These are phyloP conservation scores for Diphasiastrum complanatum DNA, from an alignment of 83 land plant genomes.

Conservation along the genomic window DNA sequence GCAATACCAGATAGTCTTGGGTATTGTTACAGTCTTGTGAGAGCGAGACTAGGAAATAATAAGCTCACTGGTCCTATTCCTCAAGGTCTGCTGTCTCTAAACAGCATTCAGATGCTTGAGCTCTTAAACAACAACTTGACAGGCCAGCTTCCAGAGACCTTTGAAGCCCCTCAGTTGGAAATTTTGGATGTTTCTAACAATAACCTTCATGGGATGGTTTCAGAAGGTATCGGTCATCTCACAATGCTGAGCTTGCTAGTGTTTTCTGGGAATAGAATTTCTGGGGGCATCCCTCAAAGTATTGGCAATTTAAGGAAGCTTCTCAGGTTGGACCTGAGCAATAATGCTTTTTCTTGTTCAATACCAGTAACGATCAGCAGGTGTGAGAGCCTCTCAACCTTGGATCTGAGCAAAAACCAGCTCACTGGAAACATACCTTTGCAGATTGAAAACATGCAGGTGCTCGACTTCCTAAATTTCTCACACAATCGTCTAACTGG, in stretches of 20 bases:
- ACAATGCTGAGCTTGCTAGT: conserved; percentile 23
- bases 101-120: conserved; percentile 24
- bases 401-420: conserved; percentile 30
- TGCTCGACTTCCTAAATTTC: conserved; percentile 21
- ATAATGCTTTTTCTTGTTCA: too few species aligned
- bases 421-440: conserved; percentile 41
- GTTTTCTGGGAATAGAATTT: conserved; percentile 22
- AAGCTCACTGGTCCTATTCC: conserved; percentile 49
- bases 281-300: conserved; percentile 29
- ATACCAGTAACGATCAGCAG: conserved; percentile 15
- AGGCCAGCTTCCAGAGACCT: conserved; percentile 16
- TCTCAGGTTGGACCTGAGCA: too few species aligned
- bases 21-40: conserved; percentile 32
- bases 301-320: too few species aligned
- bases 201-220: conserved; percentile 39
- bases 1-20: conserved; percentile 45
- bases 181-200: conserved; percentile 35
- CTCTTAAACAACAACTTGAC: conserved; percentile 26
- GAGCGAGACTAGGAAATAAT: conserved; percentile 19
- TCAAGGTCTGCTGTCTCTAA: conserved; percentile 18
- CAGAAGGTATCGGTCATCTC: conserved; percentile 26
- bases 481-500: conserved; percentile 28
- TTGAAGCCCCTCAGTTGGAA: conserved; percentile 26
- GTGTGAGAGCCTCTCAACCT: conserved; percentile 17
- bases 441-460: neutral